These are phyloP conservation scores for Xylaria bambusicola DNA, from an alignment of 495 filamentous ascomycete genomes.

Conservation along the genomic window DNA sequence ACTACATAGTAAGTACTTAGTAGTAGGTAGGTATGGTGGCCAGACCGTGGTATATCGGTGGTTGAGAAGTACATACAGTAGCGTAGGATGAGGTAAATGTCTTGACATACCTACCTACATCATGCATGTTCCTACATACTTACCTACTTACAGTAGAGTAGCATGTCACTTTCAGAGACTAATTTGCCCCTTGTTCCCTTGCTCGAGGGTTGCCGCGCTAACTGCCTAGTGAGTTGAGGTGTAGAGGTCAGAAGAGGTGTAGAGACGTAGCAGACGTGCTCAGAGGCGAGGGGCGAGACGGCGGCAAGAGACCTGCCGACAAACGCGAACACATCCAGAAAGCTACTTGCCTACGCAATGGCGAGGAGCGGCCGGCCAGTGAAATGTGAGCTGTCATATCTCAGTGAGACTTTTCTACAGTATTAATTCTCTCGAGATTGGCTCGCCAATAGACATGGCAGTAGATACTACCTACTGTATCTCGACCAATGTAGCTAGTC, in stretches of 20 bases:
- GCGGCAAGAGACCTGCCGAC: no score
- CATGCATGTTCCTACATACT: slow-evolving; percentile 17
- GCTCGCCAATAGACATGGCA: not conserved
- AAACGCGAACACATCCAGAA: no score
- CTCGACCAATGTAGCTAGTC: not conserved
- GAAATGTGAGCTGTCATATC: slow-evolving; percentile 8
- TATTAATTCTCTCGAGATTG: not conserved
- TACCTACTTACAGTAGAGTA: slow-evolving; percentile 5
- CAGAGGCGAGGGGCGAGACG: no score
- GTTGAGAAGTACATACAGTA: no score
- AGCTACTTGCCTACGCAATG: not conserved
- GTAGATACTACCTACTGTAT: not conserved
- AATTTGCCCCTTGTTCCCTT: slow-evolving; percentile 6
- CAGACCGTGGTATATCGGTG: not conserved
- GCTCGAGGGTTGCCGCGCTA: no score
- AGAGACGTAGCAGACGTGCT: no score
- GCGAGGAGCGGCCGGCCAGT: not conserved
- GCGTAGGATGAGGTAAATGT: slow-evolving; percentile 1
- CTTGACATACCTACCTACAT: slow-evolving; percentile 15
- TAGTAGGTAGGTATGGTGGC: not conserved
- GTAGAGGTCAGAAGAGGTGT: no score
- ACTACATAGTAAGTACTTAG: not conserved
- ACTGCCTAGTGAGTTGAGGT: no score
- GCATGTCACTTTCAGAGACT: not conserved
- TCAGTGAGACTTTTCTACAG: slow-evolving; percentile 5